Evolutionary conservation across 306 rosid species (phyloP).

Genomic region (Dalbergia cultrata): DNA sequence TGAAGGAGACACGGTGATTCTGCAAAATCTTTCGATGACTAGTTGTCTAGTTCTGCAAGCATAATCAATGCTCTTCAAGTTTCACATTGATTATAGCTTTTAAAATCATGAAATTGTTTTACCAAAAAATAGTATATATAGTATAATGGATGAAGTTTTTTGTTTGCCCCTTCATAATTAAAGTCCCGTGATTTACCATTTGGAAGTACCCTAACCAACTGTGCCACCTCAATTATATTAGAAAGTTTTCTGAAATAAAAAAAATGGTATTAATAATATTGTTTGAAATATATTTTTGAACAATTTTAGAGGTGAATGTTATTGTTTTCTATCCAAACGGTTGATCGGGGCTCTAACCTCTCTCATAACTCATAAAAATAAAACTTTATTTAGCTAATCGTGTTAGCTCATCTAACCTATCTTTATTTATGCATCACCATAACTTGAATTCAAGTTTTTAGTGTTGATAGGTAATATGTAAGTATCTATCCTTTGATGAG

Average conservation of each 20-base stretch:
- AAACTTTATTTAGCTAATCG: too few relatives aligned
- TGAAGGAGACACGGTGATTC: slow-evolving; percentile 19
- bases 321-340: neutral
- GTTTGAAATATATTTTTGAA: neutral
- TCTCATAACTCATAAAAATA: neutral
- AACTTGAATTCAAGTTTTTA: too few relatives aligned
- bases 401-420: too few relatives aligned
- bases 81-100: neutral
- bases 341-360: neutral
- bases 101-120: neutral
- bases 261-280: neutral
- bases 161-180: neutral
- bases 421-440: too few relatives aligned
- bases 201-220: neutral
- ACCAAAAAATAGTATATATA: neutral
- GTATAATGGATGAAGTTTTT: neutral
- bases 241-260: neutral
- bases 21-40: slow-evolving; percentile 7
- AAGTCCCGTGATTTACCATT: neutral
- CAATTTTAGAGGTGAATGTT: neutral
- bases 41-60: neutral
- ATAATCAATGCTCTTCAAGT: slow-evolving; percentile 30
- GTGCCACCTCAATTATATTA: neutral
- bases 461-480: too few relatives aligned
- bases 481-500: too few relatives aligned